Base-by-base conservation (phyloP, 108 stramenopile species). In the Fistulifera solaris region DNA sequence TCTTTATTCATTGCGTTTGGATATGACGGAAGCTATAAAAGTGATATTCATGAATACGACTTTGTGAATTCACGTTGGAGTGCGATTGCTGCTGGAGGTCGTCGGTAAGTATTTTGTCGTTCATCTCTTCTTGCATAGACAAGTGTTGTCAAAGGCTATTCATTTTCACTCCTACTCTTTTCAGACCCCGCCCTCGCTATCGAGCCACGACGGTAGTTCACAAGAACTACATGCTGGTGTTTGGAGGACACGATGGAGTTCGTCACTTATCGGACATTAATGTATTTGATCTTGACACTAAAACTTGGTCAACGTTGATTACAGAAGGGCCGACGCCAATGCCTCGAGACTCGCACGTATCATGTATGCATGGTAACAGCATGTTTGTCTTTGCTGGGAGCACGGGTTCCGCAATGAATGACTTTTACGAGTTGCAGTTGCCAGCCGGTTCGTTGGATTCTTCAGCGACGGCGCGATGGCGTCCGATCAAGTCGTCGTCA, bases 231-330 rank as follows among this genome's bases (percentile, higher is more conserved):
- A 85, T 96, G 76, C 78, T 91, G 59, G 56, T 94, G 21, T 93
- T 78, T 63, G 93, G 93, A 7, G 95, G 95, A 3, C 98, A 98
- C 67, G 98, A 98, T 63, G 98, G 98, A 7, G 95, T 92, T 0
- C 54, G 96, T 23, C 98, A 98, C 71, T 66, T 98, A 48, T 79
- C 84, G 17, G 98, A 98, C 66, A 88, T 93, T 1, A 87, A 95
- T 63, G 62, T 91, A 13, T 96, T 94, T 61, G 94, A 97, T 59
- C 85, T 97, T 47, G 75, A 76, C 17, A 77, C 83, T 1, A 56
- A 70, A 10, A 61, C 65, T 17, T 94, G 93, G 94, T 66, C 75
- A n/a, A 41, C 63, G 8, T 65, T 93, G 40, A 59, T 72, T 43
- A 74, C 85, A 7, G 87, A 83, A 38, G 95, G 96, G 1, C 60